These are phyloP conservation scores for Taiozyma onychis DNA, from an alignment of 1,139 yeast genomes.

Conservation along the genomic window DNA sequence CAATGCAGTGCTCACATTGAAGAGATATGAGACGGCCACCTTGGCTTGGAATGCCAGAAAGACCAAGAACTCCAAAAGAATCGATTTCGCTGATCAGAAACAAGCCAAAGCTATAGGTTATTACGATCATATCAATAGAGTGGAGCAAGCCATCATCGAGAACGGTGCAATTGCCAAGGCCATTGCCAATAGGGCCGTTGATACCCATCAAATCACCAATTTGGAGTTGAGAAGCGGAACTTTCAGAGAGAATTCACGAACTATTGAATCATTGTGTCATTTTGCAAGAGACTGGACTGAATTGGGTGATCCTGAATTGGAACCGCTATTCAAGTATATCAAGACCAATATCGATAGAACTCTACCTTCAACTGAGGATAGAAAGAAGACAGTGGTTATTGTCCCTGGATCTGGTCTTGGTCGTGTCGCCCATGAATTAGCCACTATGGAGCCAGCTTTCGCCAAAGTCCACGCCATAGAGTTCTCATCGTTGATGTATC, in stretches of 20 bases:
- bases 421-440: constrained; percentile 58
- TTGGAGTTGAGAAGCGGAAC: constrained; percentile 33
- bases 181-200: constrained; percentile 38
- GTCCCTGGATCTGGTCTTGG: constrained; percentile 85
- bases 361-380: constrained; percentile 24
- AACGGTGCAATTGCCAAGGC: constrained; percentile 43
- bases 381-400: constrained; percentile 40
- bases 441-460: constrained; percentile 31
- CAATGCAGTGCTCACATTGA: constrained; percentile 47
- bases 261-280: constrained; percentile 70
- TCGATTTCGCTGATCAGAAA: constrained; percentile 52
- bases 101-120: constrained; percentile 52
- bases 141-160: constrained; percentile 38
- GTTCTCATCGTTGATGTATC: constrained; percentile 64
- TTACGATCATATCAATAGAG: constrained; percentile 39
- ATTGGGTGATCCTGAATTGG: constrained; percentile 40
- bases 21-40: constrained; percentile 38
- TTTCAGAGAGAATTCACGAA: constrained; percentile 43
- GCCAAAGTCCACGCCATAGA: constrained; percentile 63
- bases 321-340: constrained; percentile 49
- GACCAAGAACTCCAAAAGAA: constrained; percentile 38
- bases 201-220: constrained; percentile 37
- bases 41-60: constrained; percentile 41
- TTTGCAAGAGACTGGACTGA: constrained; percentile 68
- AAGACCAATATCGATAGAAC: constrained; percentile 27